Evolutionary conservation across 2,329 filamentous ascomycete species (phyloP), one percentile per base, ranked within the genome.

Genomic region (Ophiostoma quercus): DNA sequence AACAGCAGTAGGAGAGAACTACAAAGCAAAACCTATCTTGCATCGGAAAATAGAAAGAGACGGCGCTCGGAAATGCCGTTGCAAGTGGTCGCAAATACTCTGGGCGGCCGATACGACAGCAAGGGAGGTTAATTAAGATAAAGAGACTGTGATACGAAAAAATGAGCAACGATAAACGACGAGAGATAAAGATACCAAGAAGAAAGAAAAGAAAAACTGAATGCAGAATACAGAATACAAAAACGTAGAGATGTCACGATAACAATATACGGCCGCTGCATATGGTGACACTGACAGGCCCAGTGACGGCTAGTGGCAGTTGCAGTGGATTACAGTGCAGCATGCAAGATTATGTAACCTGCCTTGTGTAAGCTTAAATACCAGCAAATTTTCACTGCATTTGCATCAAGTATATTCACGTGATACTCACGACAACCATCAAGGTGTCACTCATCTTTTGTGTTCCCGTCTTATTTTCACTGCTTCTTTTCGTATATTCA

Each of bases 381-480:
- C 43, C 43, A n/a, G 43, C 43, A 47, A 47, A 47, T 47, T 47
- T 47, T 47, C 16, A 47, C 39, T 41, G 39, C 39, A 34, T 34
- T 41, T 14, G 12, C 43, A 47, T 16, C 51, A 57, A 4, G n/a
- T 25, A 57, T 4, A 57, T 57, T 57, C 51, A 57, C 51, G 51
- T 57, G 51, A 57, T 63, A 34, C 29, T 6, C 34, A 63, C 57
- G 25, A 63, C 51, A 25, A 57, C 51, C 51, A 57, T 57, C 51
- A 57, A 57, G 51, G 51, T 57, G 51, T 25, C 22, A 25, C 43
- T 57, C 8, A 9, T 25, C 51, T 14, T 8, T 19, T 12, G 22
- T 60, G 6, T 22, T 16, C 34, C 62, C 11, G n/a, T 22, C 5
- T 65, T 7, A 9, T 65, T 4, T 7, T 11, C 19, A 16, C 6